Evolutionary conservation across 1,284 basidiomycete species (phyloP), one percentile per base, ranked within the genome.

Genomic region (Naganishia albida): DNA sequence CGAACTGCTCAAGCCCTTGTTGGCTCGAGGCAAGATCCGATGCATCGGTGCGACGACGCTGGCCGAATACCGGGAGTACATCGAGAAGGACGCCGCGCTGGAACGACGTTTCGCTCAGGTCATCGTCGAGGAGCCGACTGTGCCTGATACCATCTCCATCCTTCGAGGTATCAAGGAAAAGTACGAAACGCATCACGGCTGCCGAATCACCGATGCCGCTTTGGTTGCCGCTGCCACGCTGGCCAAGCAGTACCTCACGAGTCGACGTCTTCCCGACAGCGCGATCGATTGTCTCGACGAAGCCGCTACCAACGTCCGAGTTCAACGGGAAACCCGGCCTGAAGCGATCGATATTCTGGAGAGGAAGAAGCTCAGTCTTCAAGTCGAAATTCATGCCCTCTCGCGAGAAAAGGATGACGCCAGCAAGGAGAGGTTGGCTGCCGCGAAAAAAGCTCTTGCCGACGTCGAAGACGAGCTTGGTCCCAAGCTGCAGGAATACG

Each of bases 61-160:
- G 6, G 86, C 88, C 65, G 94, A 99, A 77, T 98, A 97, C 80
- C 84, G 92, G 68, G 91, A 95, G 78, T 92, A 94, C 78, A 92
- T 96, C 74, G 93, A 96, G 79, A 92, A 89, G 65, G 93, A 94
- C 72, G 87, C 91, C 23, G 95, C 95, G 1, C 85, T 98, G 66
- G 95, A 98, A 76, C 87, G 95, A 68, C 86, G 96, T 68, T 98
- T 99, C 78, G 90, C 91, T 13, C 92, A 95, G 77, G 94, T 98
- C 57, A 79, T 95, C 48, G 88, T 99, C 70, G 91, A 93, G 73
- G 95, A 99, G 75, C 95, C 95, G 0, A 83, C 83, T 6, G 94
- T 98, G 1, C 80, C 89, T 7, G 94, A 96, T 74, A 91, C 94
- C 0, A 92, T 98, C 78, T 90, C 86, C 71, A 99, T 96, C 71